These are phyloP conservation scores for Nitzschia sp. DNA, from an alignment of 108 stramenopile genomes.

Conservation along the genomic window DNA sequence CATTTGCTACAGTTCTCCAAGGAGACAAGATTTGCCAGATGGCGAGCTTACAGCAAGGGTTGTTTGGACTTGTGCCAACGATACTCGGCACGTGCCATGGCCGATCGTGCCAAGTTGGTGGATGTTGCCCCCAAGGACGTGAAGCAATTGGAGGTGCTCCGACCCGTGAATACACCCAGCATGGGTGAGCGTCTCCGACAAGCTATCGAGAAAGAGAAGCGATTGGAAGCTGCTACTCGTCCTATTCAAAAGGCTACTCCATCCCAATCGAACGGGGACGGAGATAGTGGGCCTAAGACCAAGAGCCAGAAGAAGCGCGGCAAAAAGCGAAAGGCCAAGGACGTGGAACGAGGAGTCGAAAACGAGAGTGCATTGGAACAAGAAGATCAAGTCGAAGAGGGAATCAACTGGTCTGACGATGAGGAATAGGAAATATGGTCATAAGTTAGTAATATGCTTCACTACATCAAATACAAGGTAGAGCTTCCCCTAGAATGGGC, in stretches of 20 bases:
- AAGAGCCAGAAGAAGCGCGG: slow-evolving; percentile 17
- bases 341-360: slow-evolving; percentile 8
- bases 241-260: slow-evolving; percentile 34
- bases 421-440: slow-evolving; percentile 39
- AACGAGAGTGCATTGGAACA: slow-evolving; percentile 21
- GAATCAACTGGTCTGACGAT: slow-evolving; percentile 81
- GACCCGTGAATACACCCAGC: slow-evolving; percentile 53
- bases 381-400: slow-evolving; percentile 82
- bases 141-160: slow-evolving; percentile 73
- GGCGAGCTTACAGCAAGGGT: slow-evolving; percentile 82
- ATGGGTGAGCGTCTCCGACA: slow-evolving; percentile 80
- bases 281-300: slow-evolving; percentile 24
- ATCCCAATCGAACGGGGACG: slow-evolving; percentile 24
- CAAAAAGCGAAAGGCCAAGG: slow-evolving; percentile 29
- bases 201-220: slow-evolving; percentile 74
- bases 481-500: neutral
- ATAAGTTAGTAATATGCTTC: neutral
- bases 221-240: slow-evolving; percentile 36
- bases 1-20: slow-evolving; percentile 60
- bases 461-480: neutral
- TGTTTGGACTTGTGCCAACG: slow-evolving; percentile 76
- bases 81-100: slow-evolving; percentile 53
- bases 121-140: slow-evolving; percentile 86
- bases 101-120: slow-evolving; percentile 52
- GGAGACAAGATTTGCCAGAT: slow-evolving; percentile 67